phyloP scores from a whole-genome alignment of 164 flowering plant species.

The grape (Vitis vinifera) region DNA sequence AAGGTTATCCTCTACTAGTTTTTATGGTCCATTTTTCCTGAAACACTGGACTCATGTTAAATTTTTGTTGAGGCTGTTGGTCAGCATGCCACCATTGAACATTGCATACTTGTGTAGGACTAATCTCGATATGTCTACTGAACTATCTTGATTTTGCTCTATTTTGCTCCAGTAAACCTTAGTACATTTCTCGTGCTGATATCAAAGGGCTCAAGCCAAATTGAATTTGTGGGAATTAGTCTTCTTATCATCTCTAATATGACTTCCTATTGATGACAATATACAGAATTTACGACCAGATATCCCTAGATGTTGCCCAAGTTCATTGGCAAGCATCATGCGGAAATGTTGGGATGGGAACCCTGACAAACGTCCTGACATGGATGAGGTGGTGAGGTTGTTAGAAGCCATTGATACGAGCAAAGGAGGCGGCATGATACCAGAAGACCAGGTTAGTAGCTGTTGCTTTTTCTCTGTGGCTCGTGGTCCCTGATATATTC shows the following conservation, averaged over 20 bases:
- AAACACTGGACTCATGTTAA: neutral
- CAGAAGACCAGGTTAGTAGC: constrained; percentile 48
- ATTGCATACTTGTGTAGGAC: neutral
- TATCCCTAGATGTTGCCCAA: constrained; percentile 66
- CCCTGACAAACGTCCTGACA: constrained; percentile 62
- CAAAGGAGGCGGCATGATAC: constrained; percentile 76
- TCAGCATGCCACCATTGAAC: neutral
- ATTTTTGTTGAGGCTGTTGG: neutral
- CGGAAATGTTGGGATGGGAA: constrained; percentile 62
- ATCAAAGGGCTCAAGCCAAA: too few relatives aligned
- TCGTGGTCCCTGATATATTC: constrained; percentile 48
- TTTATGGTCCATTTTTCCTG: neutral
- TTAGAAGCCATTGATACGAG: constrained; percentile 60
- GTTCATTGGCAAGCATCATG: constrained; percentile 53
- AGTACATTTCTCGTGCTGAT: too few relatives aligned
- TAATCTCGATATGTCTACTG: neutral
- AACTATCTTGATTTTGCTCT: too few relatives aligned
- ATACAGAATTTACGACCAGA: constrained; percentile 59
- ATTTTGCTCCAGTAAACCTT: neutral
- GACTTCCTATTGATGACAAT: neutral
- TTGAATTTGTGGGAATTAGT: too few relatives aligned
- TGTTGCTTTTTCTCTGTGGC: constrained; percentile 41
- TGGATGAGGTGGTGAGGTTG: constrained; percentile 71
- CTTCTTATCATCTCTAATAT: neutral
- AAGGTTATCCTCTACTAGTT: neutral